Conservation (phyloP, 1,284 basidiomycete species). For the Ceratobasidium sp. region DNA sequence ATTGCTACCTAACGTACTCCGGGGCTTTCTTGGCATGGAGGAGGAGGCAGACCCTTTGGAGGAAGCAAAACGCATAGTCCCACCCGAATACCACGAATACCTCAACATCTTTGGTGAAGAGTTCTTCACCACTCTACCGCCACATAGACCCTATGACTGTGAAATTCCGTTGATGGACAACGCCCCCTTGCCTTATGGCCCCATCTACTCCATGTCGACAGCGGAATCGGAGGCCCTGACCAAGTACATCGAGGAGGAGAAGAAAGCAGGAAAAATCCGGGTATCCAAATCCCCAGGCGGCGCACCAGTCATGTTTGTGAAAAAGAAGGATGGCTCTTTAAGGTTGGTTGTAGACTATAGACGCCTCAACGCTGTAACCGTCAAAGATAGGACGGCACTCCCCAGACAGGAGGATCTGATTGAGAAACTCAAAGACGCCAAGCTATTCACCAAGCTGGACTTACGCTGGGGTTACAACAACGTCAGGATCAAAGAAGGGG, state of each 20-base stretch:
- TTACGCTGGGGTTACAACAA: conserved; percentile 37
- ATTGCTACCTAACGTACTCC: too few relatives aligned
- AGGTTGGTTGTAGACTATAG: conserved; percentile 13
- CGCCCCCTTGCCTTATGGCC: neutral
- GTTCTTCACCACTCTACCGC: too few relatives aligned
- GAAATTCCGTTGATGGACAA: conserved; percentile 10
- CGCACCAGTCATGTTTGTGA: conserved; percentile 14
- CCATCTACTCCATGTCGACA: conserved; percentile 4
- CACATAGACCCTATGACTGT: neutral
- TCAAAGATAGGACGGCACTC: neutral
- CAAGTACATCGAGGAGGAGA: conserved; percentile 20
- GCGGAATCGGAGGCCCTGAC: conserved; percentile 2
- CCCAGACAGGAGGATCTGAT: conserved; percentile 7
- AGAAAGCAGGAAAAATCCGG: conserved; percentile 18
- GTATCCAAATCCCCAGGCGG: neutral
- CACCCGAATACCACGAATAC: neutral
- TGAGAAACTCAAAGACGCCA: conserved; percentile 25
- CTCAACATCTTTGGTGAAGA: neutral
- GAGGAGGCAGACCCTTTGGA: too few relatives aligned
- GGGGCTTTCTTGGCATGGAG: neutral
- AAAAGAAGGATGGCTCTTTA: conserved; percentile 5
- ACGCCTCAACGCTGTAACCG: conserved; percentile 9
- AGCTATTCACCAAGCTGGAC: conserved; percentile 37
- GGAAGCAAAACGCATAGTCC: too few relatives aligned
- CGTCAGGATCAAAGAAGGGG: conserved; percentile 26